Evolutionary conservation across 2,329 filamentous ascomycete species (phyloP), one percentile per base, ranked within the genome.

Genomic region (Dactylellina sp.): DNA sequence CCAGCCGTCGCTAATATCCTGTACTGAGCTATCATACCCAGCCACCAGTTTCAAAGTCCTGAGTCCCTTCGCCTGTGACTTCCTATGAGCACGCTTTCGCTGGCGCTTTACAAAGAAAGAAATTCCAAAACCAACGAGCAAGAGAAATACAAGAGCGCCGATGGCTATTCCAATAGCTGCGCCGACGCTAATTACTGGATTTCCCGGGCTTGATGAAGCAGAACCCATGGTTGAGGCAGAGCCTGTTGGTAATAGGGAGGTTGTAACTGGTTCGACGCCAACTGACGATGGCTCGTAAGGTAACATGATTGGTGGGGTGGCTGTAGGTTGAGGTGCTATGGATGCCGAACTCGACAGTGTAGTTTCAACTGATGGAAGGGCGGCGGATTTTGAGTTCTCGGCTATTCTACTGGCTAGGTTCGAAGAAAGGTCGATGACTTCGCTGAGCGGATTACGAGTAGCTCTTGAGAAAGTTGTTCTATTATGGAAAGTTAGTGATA

Each of bases 401-500:
- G 24, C 22, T 24, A 16, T 24, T 22, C 18, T 39, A 14, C 22
- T 42, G n/a, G 16, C 35, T 11, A 57, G 0, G 28, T 20, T 20
- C 2, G 61, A 56, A 2, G 50, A 25, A 9, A 56, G 39, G 20
- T 44, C 14, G 24, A 47, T 16, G 40, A 50, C 6, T 22, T n/a
- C n/a, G n/a, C 7, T 20, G 18, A 16, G 18, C 6, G 14, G n/a
- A 18, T 37, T 40, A 12, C 20, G 49, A 20, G 57, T 50, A 2
- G 28, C 5, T 32, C 25, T 66, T 52, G 62, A 39, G 14, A 50
- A 49, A 24, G 62, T 59, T 12, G 40, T 66, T 39, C 62, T 59
- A 32, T 22, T 40, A 12, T 7, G 37, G 7, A 56, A 40, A 32
- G 7, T 47, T 35, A 16, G 40, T 20, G 46, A 14, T 60, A 25